Evolutionary conservation across 176 grass and related monocot genomes (phyloP).

Genomic region (Pharus latifolius): DNA sequence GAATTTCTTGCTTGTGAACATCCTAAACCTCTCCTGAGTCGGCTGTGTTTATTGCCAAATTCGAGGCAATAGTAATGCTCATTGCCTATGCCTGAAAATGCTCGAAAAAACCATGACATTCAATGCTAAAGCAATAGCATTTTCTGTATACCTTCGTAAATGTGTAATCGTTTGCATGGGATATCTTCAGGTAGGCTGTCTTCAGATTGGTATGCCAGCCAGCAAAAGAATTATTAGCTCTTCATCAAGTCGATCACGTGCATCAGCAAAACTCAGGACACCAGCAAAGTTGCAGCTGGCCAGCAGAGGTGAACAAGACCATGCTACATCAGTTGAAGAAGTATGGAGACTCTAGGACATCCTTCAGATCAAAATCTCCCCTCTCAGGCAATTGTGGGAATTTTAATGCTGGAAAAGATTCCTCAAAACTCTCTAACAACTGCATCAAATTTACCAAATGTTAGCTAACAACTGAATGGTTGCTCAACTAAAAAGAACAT

Average conservation of each 20-base stretch:
- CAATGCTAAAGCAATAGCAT: neutral
- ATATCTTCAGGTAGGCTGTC: neutral
- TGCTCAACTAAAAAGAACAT: too few relatives aligned
- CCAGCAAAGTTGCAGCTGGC: neutral
- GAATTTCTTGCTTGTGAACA: neutral
- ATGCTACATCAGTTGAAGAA: slow-evolving; percentile 67
- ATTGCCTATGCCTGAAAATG: neutral
- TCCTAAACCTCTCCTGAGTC: neutral
- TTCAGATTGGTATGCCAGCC: neutral
- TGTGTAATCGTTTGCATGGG: neutral
- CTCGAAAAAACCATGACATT: neutral
- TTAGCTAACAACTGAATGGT: neutral
- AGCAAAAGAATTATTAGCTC: slow-evolving; percentile 22
- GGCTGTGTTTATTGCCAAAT: neutral
- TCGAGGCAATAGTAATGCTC: neutral
- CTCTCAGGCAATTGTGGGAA: slow-evolving; percentile 84
- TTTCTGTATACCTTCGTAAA: neutral
- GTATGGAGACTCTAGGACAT: slow-evolving; percentile 69
- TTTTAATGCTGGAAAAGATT: slow-evolving; percentile 54
- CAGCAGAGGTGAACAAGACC: neutral
- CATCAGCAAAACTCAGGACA: neutral
- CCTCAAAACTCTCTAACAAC: slow-evolving; percentile 68
- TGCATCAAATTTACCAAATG: slow-evolving; percentile 37
- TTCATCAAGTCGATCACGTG: neutral
- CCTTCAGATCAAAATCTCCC: slow-evolving; percentile 81